phyloP scores from a whole-genome alignment of 2,329 filamentous ascomycete species.

The Aspergillus sp. region DNA sequence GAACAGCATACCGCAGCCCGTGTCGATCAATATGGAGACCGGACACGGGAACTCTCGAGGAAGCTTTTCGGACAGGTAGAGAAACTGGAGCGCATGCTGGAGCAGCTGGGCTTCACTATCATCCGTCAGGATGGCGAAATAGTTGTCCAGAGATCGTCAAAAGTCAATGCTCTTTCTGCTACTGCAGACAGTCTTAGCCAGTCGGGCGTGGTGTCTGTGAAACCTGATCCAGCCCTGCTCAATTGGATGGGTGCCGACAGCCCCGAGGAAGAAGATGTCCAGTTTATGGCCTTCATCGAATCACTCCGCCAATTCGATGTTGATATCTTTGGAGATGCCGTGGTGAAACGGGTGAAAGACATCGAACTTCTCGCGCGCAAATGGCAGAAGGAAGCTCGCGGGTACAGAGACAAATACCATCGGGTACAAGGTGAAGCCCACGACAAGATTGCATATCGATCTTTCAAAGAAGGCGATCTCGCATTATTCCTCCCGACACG shows the following conservation, averaged over 20 bases:
- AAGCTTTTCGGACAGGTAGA: slow-evolving; percentile 81
- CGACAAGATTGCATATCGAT: slow-evolving; percentile 91
- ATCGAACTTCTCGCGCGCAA: slow-evolving; percentile 91
- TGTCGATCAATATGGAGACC: slow-evolving; percentile 67
- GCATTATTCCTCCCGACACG: slow-evolving; percentile 91
- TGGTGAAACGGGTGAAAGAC: slow-evolving; percentile 88
- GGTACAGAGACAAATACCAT: slow-evolving; percentile 84
- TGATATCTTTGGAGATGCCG: slow-evolving; percentile 77
- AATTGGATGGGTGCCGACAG: slow-evolving; percentile 77
- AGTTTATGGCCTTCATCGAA: slow-evolving; percentile 72
- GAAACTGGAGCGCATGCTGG: slow-evolving; percentile 75
- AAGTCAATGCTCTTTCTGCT: slow-evolving; percentile 42
- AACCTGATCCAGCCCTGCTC: slow-evolving; percentile 67
- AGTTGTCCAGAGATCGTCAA: slow-evolving; percentile 69
- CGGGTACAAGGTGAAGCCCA: slow-evolving; percentile 78
- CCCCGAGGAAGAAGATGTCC: slow-evolving; percentile 63
- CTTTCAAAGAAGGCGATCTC: slow-evolving; percentile 95
- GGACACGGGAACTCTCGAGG: slow-evolving; percentile 79
- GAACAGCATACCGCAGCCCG: slow-evolving; percentile 46
- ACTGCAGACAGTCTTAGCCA: slow-evolving; percentile 35
- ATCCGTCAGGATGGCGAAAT: slow-evolving; percentile 70
- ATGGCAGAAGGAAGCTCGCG: slow-evolving; percentile 82
- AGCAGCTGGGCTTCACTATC: slow-evolving; percentile 81
- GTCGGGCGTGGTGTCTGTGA: slow-evolving; percentile 34
- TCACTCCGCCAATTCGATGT: slow-evolving; percentile 76